These are phyloP conservation scores for Chenopodium suecicum DNA, from an alignment of 148 eudicot genomes.

Conservation along the genomic window DNA sequence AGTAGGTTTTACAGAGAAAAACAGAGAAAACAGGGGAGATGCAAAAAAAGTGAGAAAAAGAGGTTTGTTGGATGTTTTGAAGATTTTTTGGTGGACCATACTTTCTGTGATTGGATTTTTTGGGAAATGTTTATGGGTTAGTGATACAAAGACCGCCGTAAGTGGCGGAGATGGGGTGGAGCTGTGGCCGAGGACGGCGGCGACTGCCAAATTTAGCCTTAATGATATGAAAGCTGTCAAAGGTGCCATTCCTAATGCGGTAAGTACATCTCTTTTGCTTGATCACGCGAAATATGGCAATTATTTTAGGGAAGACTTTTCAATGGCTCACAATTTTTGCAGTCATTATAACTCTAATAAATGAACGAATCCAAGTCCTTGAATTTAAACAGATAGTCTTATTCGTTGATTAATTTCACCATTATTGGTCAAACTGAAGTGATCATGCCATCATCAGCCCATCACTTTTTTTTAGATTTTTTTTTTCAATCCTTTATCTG, in stretches of 20 bases:
- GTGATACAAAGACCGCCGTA: conserved; percentile 49
- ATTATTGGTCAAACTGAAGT: no score
- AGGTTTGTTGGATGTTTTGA: conserved; percentile 23
- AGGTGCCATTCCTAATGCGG: conserved; percentile 51
- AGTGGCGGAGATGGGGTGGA: conserved; percentile 87
- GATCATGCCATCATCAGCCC: no score
- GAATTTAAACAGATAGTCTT: no score
- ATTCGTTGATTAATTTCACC: no score
- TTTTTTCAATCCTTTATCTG: no score
- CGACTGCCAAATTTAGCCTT: conserved; percentile 60
- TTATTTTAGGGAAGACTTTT: no score
- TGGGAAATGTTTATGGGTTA: conserved; percentile 50
- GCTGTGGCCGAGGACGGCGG: conserved; percentile 70
- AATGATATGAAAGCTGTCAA: conserved; percentile 69
- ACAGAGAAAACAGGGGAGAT: neutral
- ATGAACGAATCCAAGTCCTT: no score
- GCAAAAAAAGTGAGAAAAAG: neutral
- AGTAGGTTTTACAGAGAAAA: conserved; percentile 32
- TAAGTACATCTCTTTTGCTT: conserved; percentile 23
- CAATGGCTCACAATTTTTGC: no score
- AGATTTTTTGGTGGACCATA: conserved; percentile 43
- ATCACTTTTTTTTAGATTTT: no score
- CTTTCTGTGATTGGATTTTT: conserved; percentile 37
- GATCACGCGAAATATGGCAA: neutral
- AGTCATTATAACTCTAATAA: no score